phyloP scores from a whole-genome alignment of 352 stramenopile genomes.

The Globisporangium nodosum region DNA sequence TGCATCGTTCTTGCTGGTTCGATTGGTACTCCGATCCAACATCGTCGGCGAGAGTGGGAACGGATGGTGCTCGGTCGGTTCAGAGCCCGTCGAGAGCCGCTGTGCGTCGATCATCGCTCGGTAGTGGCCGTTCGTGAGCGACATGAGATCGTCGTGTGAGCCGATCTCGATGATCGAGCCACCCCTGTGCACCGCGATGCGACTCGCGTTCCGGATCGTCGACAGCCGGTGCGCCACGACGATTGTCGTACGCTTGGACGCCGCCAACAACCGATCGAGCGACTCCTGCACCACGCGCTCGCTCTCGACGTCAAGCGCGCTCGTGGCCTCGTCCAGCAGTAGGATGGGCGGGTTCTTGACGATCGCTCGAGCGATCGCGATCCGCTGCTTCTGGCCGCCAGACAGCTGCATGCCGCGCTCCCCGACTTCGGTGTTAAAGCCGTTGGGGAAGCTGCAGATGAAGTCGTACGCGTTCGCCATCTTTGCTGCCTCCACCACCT shows the following conservation, averaged over 20 bases:
- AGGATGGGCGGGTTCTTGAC: too few species aligned
- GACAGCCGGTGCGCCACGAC: constrained; percentile 49
- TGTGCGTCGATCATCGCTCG: constrained; percentile 19
- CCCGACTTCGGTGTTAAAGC: constrained; percentile 85
- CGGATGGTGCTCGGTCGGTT: too few species aligned
- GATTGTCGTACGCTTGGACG: constrained; percentile 38
- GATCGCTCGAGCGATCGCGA: constrained; percentile 30
- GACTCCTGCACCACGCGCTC: constrained; percentile 33
- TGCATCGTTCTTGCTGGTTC: too few species aligned
- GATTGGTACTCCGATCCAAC: too few species aligned
- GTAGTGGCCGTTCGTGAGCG: constrained; percentile 34
- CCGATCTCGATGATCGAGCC: constrained; percentile 90
- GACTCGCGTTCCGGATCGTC: constrained; percentile 39
- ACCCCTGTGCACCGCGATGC: constrained; percentile 91
- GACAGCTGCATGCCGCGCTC: constrained; percentile 77
- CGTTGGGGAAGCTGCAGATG: constrained; percentile 83
- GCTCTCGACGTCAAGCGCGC: too few species aligned
- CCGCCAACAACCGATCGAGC: constrained; percentile 28
- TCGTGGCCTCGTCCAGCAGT: too few species aligned
- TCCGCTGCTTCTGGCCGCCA: constrained; percentile 31
- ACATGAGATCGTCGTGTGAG: constrained; percentile 88
- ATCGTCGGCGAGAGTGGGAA: too few species aligned
- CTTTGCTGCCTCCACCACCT: constrained; percentile 36
- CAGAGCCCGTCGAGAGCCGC: too few species aligned
- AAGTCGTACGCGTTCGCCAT: constrained; percentile 89